Base-by-base conservation (phyloP, 345 rosid genomes). In the Reutealis trisperma region DNA sequence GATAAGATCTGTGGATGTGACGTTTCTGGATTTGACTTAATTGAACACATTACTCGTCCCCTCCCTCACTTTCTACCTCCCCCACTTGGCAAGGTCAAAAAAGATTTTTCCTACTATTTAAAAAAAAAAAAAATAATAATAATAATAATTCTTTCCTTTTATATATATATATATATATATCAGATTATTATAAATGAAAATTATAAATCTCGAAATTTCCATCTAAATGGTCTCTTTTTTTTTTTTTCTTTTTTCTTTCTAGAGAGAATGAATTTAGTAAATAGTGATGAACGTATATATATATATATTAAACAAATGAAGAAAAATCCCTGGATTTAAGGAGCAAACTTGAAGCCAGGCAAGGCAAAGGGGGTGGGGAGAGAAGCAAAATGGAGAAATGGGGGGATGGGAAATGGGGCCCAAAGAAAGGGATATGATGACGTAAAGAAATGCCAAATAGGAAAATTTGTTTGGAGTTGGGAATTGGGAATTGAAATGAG, bases 1-100 rank as follows among this genome's bases (percentile, higher is more conserved):
- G 88, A 88, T 89, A 81, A 83, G 82, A 83, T 78, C 84, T 80
- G 84, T 61, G 75, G 89, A 87, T 78, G 87, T 78, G 90, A 87
- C 89, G 71, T 79, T 60, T 68, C 73, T 69, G 73, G 87, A 83
- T 85, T 81, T 83, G 84, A 78, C 87, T 74, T 67, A n/a, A 49
- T 69, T 64, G 47, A 24, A 47, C 52, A 57, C 21, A 69, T 27
- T 30, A 6, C 41, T 6, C 42, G 3, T 12, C 8, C 42, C 21
- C 42, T 27, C 42, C 34, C 1, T 12, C 45, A 34, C 64, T 22
- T 60, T 37, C 6, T 37, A 37, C 41, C 67, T 2, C 59, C 57
- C 58, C 77, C 77, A 69, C 73, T 57, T 45, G 18, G 30, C 44
- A 74, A 75, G 63, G 59, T 71, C 67, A 57, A 70, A 70, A 64